phyloP scores from a whole-genome alignment of 108 stramenopile species.

The Cylindrotheca fusiformis region DNA sequence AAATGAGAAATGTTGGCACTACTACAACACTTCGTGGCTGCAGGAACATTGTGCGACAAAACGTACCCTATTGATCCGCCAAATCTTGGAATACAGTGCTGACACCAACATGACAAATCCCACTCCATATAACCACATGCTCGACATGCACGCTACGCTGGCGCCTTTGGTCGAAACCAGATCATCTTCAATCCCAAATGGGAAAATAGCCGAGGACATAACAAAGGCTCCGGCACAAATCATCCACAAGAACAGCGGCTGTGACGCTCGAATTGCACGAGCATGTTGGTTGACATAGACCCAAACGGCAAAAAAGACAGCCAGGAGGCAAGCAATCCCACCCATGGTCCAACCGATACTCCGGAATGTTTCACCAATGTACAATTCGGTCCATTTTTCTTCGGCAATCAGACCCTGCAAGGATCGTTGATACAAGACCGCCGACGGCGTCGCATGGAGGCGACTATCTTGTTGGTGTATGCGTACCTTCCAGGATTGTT shows the following conservation, averaged over 20 bases:
- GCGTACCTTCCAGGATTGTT: constrained; percentile 19
- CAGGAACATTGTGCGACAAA: neutral
- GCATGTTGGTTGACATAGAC: constrained; percentile 13
- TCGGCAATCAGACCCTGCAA: constrained; percentile 3
- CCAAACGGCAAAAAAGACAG: constrained; percentile 21
- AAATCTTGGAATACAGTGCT: constrained; percentile 57
- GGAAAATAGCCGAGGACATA: constrained; percentile 44
- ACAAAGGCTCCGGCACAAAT: constrained; percentile 58
- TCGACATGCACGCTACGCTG: constrained; percentile 19
- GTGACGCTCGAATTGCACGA: constrained; percentile 36
- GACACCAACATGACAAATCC: constrained; percentile 52
- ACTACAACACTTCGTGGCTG: neutral
- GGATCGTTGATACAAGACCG: constrained; percentile 18
- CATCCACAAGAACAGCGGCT: constrained; percentile 54
- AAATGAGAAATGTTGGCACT: neutral
- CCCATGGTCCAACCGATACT: constrained; percentile 20
- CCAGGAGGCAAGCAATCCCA: constrained; percentile 14
- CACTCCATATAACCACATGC: constrained; percentile 38
- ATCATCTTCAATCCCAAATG: constrained; percentile 41
- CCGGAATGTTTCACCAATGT: constrained; percentile 20
- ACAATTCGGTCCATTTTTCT: constrained; percentile 10
- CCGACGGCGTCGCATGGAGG: constrained; percentile 1
- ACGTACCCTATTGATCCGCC: constrained; percentile 45
- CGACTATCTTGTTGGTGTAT: constrained; percentile 24
- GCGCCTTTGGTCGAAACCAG: constrained; percentile 3